Evolutionary conservation across 2,329 filamentous ascomycete genomes (phyloP).

Genomic region (Cryphonectria radicalis): DNA sequence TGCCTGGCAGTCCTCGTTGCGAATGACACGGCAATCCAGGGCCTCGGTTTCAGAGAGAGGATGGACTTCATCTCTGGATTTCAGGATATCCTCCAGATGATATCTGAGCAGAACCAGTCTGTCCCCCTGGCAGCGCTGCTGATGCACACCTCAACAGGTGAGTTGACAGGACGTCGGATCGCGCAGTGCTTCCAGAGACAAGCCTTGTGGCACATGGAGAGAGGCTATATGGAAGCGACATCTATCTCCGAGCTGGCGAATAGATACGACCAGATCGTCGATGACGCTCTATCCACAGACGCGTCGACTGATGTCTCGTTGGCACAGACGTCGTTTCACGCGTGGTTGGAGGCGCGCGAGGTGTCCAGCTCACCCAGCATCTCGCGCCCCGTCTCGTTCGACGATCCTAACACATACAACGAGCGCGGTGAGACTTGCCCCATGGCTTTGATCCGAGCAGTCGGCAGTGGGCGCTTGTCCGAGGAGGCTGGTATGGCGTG

Average conservation of each 20-base stretch:
- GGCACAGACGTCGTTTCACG: conserved; percentile 7
- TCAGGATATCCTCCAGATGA: conserved; percentile 7
- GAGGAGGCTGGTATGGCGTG: conserved; percentile 6
- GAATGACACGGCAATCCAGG: background rate
- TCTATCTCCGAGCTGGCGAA: conserved; percentile 3
- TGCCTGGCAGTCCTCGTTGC: background rate
- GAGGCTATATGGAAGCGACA: conserved; percentile 8
- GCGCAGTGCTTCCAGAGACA: conserved; percentile 2
- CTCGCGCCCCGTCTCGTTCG: conserved; percentile 11
- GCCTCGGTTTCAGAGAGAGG: conserved; percentile 1
- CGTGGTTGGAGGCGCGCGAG: background rate
- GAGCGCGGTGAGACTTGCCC: conserved; percentile 2
- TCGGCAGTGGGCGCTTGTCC: conserved; percentile 1
- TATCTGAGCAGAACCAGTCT: conserved; percentile 7
- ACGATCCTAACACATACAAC: conserved; percentile 9
- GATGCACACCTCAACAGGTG: conserved; percentile 5
- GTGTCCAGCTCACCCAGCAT: background rate
- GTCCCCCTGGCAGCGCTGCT: conserved; percentile 1
- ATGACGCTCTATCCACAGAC: background rate
- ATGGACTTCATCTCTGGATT: conserved; percentile 11
- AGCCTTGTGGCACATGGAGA: conserved; percentile 11
- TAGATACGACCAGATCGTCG: background rate
- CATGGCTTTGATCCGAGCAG: conserved; percentile 2
- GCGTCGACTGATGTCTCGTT: background rate
- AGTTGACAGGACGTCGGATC: conserved; percentile 3